These are phyloP conservation scores for Globisporangium camurandrum DNA, from an alignment of 352 stramenopile species.

Conservation along the genomic window DNA sequence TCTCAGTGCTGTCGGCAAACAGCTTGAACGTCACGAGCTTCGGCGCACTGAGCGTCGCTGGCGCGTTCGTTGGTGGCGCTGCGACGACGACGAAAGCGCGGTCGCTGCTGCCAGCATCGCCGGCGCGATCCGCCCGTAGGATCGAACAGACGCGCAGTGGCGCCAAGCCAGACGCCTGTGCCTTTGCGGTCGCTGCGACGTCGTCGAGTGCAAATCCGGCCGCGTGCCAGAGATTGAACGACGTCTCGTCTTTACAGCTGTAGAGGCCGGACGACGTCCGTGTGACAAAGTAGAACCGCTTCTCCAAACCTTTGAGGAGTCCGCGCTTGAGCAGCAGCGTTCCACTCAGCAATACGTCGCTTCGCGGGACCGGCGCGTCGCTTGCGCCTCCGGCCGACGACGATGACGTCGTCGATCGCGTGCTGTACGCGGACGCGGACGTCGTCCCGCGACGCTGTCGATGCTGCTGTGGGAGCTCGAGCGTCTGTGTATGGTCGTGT, in stretches of 20 bases:
- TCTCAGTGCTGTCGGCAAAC: conserved; percentile 28
- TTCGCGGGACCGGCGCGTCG: not conserved
- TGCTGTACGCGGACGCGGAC: conserved; percentile 6
- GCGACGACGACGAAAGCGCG: conserved; percentile 38
- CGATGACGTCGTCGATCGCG: conserved; percentile 2
- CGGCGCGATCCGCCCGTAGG: conserved; percentile 32
- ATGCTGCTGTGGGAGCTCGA: not conserved
- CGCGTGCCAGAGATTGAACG: conserved; percentile 51
- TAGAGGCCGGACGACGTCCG: conserved; percentile 32
- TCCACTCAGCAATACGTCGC: conserved; percentile 34
- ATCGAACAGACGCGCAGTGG: conserved; percentile 40
- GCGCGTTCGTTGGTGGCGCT: conserved; percentile 9
- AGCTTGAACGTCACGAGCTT: conserved; percentile 46
- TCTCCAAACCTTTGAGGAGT: conserved; percentile 53
- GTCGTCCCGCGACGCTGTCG: conserved; percentile 4
- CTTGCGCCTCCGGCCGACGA: not conserved
- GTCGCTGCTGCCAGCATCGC: conserved; percentile 18
- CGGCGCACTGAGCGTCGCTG: too few species aligned
- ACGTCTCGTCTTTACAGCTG: conserved; percentile 54
- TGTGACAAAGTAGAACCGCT: conserved; percentile 60
- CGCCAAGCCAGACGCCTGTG: conserved; percentile 18
- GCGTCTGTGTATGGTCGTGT: not conserved
- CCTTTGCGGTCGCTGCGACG: conserved; percentile 14
- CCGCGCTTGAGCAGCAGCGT: conserved; percentile 33
- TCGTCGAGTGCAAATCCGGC: conserved; percentile 34